Conservation (phyloP, 2,329 filamentous ascomycete genomes). For the Harringtonia lauricola region DNA sequence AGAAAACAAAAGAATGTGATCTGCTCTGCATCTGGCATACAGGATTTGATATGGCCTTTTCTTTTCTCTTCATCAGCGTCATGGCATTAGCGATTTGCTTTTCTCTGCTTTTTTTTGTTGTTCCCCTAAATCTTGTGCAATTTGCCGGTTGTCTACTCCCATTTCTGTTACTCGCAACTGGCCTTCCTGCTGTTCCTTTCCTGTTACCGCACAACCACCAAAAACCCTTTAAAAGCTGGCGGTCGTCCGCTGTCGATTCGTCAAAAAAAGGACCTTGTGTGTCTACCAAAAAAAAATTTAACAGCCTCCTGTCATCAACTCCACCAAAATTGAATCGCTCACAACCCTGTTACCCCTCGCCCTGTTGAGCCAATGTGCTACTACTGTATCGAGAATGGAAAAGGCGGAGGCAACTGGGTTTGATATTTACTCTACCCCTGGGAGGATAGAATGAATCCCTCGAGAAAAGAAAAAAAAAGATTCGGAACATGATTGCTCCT, state of each 20-base stretch:
- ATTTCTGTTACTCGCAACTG: neutral
- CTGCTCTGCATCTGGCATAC: conserved; percentile 32
- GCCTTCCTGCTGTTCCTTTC: neutral
- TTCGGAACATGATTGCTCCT: neutral
- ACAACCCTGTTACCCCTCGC: neutral
- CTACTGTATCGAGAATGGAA: neutral
- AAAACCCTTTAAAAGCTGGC: neutral
- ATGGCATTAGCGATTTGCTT: conserved; percentile 34
- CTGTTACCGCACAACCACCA: neutral
- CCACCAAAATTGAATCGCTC: neutral
- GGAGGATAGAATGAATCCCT: conserved; percentile 3
- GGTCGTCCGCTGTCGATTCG: neutral
- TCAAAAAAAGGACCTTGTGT: neutral
- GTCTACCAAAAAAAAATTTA: conserved; percentile 8
- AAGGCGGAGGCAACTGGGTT: neutral
- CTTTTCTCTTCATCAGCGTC: conserved; percentile 23
- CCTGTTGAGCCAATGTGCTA: neutral
- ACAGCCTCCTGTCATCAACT: neutral
- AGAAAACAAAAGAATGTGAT: conserved; percentile 25
- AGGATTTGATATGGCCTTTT: conserved; percentile 16
- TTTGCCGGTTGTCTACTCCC: neutral
- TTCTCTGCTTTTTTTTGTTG: conserved; percentile 19
- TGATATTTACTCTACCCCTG: neutral
- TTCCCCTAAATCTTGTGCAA: neutral
- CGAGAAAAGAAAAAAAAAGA: neutral